Percentiles rank a stretch among this genome's conserved stretches.
Conservation (phyloP, 148 eudicot genomes). For the Rheum nobile region DNA sequence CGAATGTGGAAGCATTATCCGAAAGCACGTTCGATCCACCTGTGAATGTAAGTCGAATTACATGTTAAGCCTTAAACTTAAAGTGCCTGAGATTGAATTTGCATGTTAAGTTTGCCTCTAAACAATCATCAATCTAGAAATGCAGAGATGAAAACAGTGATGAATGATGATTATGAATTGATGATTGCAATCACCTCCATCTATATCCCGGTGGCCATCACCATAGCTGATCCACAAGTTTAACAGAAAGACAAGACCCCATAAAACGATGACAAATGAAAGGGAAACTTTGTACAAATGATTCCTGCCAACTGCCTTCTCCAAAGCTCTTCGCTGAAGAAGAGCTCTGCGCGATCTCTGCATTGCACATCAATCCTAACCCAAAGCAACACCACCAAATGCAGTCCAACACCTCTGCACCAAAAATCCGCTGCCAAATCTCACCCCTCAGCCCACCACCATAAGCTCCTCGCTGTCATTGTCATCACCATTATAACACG, state of each 20-base stretch:
- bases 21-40: neutral
- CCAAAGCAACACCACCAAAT: slow-evolving; percentile 1
- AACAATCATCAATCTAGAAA: neutral
- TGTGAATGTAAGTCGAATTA: neutral
- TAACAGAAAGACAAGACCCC: slow-evolving; percentile 72
- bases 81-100: slow-evolving; percentile 1
- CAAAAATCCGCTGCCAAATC: neutral
- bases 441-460: neutral
- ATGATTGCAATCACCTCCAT: slow-evolving; percentile 28
- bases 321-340: slow-evolving; percentile 66
- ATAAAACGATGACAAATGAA: slow-evolving; percentile 46
- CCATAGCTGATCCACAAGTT: slow-evolving; percentile 70
- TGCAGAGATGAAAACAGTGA: neutral
- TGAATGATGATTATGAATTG: neutral
- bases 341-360: slow-evolving; percentile 98
- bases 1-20: slow-evolving; percentile 23
- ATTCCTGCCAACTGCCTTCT: slow-evolving; percentile 36
- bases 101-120: neutral
- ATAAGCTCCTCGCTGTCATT: neutral
- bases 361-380: slow-evolving; percentile 56
- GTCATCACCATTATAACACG: neutral
- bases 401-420: neutral
- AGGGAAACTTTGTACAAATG: slow-evolving; percentile 53
- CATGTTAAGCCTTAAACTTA: slow-evolving; percentile 11
- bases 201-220: slow-evolving; percentile 20